phyloP scores from a whole-genome alignment of 108 stramenopile species.

The Cyclotella baltica region DNA sequence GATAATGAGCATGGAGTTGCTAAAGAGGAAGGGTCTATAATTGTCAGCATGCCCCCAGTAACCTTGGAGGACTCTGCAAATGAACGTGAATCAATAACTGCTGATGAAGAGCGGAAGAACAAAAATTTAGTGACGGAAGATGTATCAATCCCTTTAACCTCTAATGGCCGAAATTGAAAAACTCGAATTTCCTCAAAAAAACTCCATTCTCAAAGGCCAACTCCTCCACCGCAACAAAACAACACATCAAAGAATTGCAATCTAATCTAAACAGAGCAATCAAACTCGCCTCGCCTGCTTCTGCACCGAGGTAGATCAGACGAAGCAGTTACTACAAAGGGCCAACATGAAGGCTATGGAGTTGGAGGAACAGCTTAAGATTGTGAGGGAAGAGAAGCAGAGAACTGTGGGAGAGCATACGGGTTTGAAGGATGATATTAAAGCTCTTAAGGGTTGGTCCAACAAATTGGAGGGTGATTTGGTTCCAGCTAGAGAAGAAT shows the following conservation, averaged over 20 bases:
- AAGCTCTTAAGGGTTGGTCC: constrained; percentile 68
- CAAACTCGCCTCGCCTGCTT: constrained; percentile 57
- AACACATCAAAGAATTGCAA: constrained; percentile 77
- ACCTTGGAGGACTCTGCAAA: not conserved
- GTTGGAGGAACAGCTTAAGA: constrained; percentile 74
- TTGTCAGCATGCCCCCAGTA: not conserved
- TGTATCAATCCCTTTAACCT: not conserved
- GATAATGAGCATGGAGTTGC: not conserved
- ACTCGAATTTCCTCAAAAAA: constrained; percentile 22
- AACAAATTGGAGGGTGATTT: constrained; percentile 74
- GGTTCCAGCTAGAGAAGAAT: constrained; percentile 60
- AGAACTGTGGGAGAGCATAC: constrained; percentile 54
- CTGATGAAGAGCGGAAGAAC: too few species aligned
- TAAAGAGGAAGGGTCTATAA: not conserved
- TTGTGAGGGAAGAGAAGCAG: constrained; percentile 46
- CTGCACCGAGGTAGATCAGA: constrained; percentile 75
- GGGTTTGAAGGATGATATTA: constrained; percentile 62
- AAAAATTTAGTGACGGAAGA: too few species aligned
- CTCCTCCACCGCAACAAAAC: constrained; percentile 63
- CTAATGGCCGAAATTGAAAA: constrained; percentile 33
- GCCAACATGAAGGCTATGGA: constrained; percentile 73
- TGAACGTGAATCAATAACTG: not conserved
- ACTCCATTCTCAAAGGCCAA: constrained; percentile 40
- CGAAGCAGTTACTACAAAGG: constrained; percentile 69
- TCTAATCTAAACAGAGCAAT: constrained; percentile 47